A percentile compares a stretch with the other conserved stretches of the same genome.
Conservation (phyloP, 345 rosid species). For the Syzygium oleosum region DNA sequence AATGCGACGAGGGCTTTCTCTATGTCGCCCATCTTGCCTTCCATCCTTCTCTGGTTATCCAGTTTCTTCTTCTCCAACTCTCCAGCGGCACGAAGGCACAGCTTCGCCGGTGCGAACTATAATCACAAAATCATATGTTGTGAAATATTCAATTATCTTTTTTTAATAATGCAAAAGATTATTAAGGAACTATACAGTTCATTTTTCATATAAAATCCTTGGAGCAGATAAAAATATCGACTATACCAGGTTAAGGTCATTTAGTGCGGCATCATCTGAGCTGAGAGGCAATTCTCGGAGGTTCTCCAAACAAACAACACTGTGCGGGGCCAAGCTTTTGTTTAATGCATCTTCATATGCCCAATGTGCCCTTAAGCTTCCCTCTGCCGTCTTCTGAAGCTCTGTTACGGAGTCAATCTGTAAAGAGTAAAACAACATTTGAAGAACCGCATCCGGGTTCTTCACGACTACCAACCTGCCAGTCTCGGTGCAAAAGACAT, state of each 20-base stretch:
- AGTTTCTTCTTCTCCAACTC: conserved; percentile 45
- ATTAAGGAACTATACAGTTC: neutral
- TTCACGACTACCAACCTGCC: neutral
- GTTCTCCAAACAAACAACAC: conserved; percentile 9
- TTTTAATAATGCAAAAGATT: neutral
- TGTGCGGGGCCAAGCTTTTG: conserved; percentile 8
- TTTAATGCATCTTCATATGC: neutral
- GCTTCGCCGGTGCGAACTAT: neutral
- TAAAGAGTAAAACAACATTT: neutral
- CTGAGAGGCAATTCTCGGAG: conserved; percentile 27
- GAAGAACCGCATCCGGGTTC: conserved; percentile 3
- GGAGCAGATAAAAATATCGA: neutral
- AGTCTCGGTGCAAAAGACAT: conserved; percentile 1
- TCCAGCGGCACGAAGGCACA: conserved; percentile 49
- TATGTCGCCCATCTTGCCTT: conserved; percentile 14
- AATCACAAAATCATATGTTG: neutral
- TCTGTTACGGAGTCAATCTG: neutral
- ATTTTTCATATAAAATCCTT: neutral
- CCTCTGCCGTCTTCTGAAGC: neutral
- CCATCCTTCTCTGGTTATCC: conserved; percentile 15
- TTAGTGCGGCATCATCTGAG: conserved; percentile 17
- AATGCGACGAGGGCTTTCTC: neutral
- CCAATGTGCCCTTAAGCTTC: neutral
- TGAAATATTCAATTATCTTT: neutral
- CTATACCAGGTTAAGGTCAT: conserved; percentile 58